Evolutionary conservation across 805 yeast genomes (phyloP).

Genomic region (Cyberlindnera xylosilytica): DNA sequence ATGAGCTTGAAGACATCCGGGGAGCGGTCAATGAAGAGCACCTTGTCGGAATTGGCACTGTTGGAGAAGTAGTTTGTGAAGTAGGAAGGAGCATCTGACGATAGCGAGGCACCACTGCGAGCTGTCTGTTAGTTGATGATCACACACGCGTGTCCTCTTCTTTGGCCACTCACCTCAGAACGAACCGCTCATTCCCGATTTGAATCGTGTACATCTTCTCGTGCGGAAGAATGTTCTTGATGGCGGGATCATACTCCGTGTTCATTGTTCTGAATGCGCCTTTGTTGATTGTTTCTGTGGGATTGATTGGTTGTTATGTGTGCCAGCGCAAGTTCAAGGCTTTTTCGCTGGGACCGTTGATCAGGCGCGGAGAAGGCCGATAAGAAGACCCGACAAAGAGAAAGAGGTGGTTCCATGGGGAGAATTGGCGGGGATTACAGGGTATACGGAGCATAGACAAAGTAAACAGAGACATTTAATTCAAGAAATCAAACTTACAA

Average conservation of each 20-base stretch:
- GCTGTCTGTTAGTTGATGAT: not conserved
- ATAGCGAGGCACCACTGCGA: constrained; percentile 76
- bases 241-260: constrained; percentile 33
- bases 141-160: no score
- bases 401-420: no score
- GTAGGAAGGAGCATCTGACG: constrained; percentile 85
- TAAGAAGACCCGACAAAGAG: no score
- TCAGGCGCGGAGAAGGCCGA: constrained; percentile 4
- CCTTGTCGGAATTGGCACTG: constrained; percentile 33
- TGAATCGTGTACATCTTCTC: constrained; percentile 67
- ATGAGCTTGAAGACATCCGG: constrained; percentile 67
- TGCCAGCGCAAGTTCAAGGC: no score
- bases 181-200: constrained; percentile 61
- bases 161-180: constrained; percentile 29
- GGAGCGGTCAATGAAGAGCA: constrained; percentile 69
- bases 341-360: no score
- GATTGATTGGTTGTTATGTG: no score
- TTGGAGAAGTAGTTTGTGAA: constrained; percentile 67
- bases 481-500: constrained; percentile 11
- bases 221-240: constrained; percentile 60
- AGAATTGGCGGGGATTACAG: no score
- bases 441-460: no score
- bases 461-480: no score
- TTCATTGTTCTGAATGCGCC: not conserved
- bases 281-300: not conserved